Evolutionary conservation across 371 early-diverging fungal species (phyloP).

Genomic region (Rhizoclosmatium hyalinum): DNA sequence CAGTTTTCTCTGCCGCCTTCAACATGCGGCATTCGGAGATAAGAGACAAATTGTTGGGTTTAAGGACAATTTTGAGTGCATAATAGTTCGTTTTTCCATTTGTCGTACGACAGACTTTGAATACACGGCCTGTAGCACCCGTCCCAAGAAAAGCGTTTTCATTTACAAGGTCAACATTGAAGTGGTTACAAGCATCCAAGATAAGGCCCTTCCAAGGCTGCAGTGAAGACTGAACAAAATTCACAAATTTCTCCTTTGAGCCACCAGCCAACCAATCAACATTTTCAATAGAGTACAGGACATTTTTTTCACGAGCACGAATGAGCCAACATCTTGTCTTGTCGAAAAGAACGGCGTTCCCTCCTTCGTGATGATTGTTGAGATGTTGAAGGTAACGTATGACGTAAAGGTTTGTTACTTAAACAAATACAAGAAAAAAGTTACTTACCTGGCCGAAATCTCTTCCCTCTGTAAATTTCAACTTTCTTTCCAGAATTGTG

Average conservation of each 20-base stretch:
- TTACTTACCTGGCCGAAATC: not conserved
- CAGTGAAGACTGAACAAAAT: not conserved
- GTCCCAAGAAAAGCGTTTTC: slow-evolving; percentile 1
- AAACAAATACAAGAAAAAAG: too few species aligned
- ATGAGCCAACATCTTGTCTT: not conserved
- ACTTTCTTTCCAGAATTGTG: not conserved
- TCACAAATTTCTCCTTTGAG: not conserved
- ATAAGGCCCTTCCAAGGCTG: not conserved
- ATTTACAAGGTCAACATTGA: not conserved
- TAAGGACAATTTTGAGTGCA: not conserved
- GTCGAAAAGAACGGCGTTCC: not conserved
- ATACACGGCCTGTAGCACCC: slow-evolving; percentile 4
- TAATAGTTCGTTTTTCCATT: not conserved
- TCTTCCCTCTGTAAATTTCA: not conserved
- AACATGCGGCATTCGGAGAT: not conserved
- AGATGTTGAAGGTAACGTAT: not conserved
- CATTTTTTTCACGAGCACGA: not conserved
- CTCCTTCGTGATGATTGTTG: not conserved
- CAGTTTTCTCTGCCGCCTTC: not conserved
- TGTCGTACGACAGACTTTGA: not conserved
- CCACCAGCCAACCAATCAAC: not conserved
- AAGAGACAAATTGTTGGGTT: not conserved
- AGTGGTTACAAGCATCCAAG: not conserved
- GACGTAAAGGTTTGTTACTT: not conserved
- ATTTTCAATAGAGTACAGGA: not conserved